Conservation (phyloP, 805 yeast species). For the Metschnikowia amazonensis region DNA sequence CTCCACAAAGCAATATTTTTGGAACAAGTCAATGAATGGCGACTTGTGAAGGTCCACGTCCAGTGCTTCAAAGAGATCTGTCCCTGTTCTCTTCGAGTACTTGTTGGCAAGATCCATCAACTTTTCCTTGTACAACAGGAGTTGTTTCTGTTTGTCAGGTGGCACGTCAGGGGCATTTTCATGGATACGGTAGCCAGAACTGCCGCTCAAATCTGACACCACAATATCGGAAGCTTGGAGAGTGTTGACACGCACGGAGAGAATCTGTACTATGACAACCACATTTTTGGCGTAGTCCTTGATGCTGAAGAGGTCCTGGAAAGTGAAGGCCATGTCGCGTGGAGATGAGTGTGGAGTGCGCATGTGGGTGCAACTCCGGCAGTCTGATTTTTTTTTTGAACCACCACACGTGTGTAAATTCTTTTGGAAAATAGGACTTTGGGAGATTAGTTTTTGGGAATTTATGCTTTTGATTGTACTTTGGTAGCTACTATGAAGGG, state of each 20-base stretch:
- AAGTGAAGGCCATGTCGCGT: constrained; percentile 3
- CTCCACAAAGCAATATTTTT: constrained; percentile 10
- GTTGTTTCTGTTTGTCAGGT: neutral
- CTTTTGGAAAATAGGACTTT: too few species aligned
- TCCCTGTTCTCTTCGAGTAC: constrained; percentile 6
- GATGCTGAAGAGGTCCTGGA: constrained; percentile 5
- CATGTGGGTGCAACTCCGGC: neutral
- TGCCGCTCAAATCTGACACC: constrained; percentile 13
- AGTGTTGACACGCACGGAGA: constrained; percentile 15
- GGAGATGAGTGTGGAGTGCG: too few species aligned
- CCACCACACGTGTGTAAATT: too few species aligned
- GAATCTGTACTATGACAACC: constrained; percentile 12
- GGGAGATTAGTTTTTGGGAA: too few species aligned
- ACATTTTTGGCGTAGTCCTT: constrained; percentile 8
- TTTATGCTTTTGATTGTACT: too few species aligned
- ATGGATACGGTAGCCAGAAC: constrained; percentile 1
- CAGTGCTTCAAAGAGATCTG: constrained; percentile 7
- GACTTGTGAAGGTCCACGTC: constrained; percentile 8
- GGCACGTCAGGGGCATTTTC: constrained; percentile 5
- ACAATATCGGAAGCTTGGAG: constrained; percentile 5
- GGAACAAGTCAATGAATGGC: constrained; percentile 11
- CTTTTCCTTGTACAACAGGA: constrained; percentile 3
- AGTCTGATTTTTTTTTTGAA: too few species aligned
- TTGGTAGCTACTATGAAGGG: too few species aligned
- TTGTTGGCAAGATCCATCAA: constrained; percentile 4